These are phyloP conservation scores for Sclerotinia glacialis DNA, from an alignment of 2,329 filamentous ascomycete species.

Conservation along the genomic window DNA sequence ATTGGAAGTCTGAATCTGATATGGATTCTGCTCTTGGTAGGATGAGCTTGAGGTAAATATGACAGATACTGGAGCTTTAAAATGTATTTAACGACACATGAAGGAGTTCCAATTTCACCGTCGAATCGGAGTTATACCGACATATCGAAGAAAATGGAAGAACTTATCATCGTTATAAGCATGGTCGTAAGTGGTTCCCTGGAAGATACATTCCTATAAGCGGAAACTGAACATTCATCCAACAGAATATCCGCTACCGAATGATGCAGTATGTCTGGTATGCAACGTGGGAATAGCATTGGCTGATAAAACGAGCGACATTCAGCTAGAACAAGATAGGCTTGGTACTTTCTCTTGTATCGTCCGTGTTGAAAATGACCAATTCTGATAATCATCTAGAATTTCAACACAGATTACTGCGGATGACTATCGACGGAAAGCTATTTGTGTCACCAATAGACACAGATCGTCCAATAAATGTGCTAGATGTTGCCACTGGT, in stretches of 20 bases:
- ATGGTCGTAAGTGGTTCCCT: constrained; percentile 8
- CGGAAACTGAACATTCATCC: neutral
- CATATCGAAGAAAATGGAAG: constrained; percentile 21
- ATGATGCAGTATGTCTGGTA: constrained; percentile 4
- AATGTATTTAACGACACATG: neutral
- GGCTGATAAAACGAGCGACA: neutral
- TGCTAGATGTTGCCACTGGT: constrained; percentile 17
- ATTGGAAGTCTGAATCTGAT: neutral
- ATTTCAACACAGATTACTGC: constrained; percentile 15
- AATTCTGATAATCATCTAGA: neutral
- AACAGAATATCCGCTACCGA: constrained; percentile 20
- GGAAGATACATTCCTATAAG: neutral
- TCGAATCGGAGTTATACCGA: constrained; percentile 13
- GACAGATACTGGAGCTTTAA: neutral
- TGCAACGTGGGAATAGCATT: neutral
- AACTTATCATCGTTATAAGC: constrained; percentile 20
- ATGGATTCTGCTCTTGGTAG: constrained; percentile 11
- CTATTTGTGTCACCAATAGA: constrained; percentile 13
- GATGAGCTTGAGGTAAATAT: constrained; percentile 9
- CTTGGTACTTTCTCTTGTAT: neutral
- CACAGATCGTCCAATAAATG: constrained; percentile 1
- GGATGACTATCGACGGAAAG: constrained; percentile 19
- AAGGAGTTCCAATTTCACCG: constrained; percentile 9
- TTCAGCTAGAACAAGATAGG: constrained; percentile 14
- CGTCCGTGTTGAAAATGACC: neutral